These are phyloP conservation scores for Ramichloridium luteum DNA, from an alignment of 2,329 filamentous ascomycete genomes.

Conservation along the genomic window DNA sequence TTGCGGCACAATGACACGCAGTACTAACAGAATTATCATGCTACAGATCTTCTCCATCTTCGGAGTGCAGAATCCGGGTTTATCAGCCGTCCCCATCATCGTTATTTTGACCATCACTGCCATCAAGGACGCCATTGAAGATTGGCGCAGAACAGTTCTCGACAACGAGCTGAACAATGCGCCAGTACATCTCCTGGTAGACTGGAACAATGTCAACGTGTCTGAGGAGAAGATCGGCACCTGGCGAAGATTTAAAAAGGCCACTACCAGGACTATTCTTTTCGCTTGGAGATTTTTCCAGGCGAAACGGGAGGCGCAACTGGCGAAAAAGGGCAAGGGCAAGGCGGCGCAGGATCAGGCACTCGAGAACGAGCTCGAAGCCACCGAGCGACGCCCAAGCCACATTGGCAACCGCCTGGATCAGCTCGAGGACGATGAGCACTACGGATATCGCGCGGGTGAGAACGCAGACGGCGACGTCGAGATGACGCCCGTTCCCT, in stretches of 20 bases:
- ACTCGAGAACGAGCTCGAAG: conserved; percentile 37
- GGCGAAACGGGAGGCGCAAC: conserved; percentile 28
- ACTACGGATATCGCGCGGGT: conserved; percentile 21
- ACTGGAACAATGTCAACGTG: conserved; percentile 90
- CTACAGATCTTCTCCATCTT: conserved; percentile 89
- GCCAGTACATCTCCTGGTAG: conserved; percentile 74
- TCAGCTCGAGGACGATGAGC: conserved; percentile 22
- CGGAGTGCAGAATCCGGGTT: conserved; percentile 75
- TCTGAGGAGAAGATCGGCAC: conserved; percentile 70
- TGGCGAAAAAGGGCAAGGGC: conserved; percentile 35
- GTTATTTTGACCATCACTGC: conserved; percentile 81
- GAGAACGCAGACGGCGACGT: conserved; percentile 52
- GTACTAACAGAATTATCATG: conserved; percentile 12
- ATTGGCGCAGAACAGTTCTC: conserved; percentile 80
- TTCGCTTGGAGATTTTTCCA: conserved; percentile 42
- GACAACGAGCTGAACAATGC: conserved; percentile 96
- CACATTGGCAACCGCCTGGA: conserved; percentile 36
- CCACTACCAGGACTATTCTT: conserved; percentile 51
- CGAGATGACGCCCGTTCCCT: conserved; percentile 90
- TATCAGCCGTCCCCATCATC: conserved; percentile 84
- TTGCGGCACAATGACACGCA: conserved; percentile 4
- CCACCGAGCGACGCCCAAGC: conserved; percentile 37
- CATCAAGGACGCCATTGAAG: conserved; percentile 90
- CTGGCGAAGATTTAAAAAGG: conserved; percentile 89
- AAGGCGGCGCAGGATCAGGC: conserved; percentile 32